A percentile compares a stretch with the other conserved stretches of the same genome.
phyloP scores from a whole-genome alignment of 257 asterid genomes.

The Henckelia pumila region DNA sequence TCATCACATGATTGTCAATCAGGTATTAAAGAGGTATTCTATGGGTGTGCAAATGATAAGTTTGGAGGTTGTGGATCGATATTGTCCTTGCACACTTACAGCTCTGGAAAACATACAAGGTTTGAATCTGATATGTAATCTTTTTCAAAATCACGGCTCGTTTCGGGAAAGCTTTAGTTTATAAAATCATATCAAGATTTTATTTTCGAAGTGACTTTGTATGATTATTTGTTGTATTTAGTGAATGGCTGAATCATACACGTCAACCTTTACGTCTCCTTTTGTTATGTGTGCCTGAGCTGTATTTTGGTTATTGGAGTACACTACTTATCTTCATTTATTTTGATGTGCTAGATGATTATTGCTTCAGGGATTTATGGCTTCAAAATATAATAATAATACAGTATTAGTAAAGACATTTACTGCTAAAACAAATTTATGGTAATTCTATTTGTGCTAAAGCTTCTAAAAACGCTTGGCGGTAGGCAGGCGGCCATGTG shows the following conservation, averaged over 20 bases:
- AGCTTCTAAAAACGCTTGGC: too few species aligned
- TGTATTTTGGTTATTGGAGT: neutral
- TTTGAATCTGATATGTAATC: too few species aligned
- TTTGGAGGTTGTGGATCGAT: slow-evolving; percentile 98
- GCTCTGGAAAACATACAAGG: slow-evolving; percentile 41
- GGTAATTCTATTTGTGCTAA: neutral
- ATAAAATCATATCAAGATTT: neutral
- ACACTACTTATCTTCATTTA: neutral
- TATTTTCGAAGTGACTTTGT: neutral
- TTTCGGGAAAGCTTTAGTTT: slow-evolving; percentile 16
- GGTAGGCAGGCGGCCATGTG: too few species aligned
- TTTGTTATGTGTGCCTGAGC: slow-evolving; percentile 6
- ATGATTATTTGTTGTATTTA: slow-evolving; percentile 11
- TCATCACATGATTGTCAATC: slow-evolving; percentile 27
- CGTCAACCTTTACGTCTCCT: neutral
- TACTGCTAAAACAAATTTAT: too few species aligned
- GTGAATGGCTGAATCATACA: neutral
- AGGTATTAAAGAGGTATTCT: slow-evolving; percentile 69
- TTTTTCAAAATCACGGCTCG: neutral
- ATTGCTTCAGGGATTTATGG: too few species aligned
- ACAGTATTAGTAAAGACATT: too few species aligned
- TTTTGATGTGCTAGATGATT: too few species aligned
- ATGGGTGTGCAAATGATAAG: slow-evolving; percentile 89
- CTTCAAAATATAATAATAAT: too few species aligned
- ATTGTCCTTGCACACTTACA: slow-evolving; percentile 59